A percentile compares a stretch with the other conserved stretches of the same genome.
Conservation (phyloP, 1,284 basidiomycete species). For the Microbotryum saponariae region DNA sequence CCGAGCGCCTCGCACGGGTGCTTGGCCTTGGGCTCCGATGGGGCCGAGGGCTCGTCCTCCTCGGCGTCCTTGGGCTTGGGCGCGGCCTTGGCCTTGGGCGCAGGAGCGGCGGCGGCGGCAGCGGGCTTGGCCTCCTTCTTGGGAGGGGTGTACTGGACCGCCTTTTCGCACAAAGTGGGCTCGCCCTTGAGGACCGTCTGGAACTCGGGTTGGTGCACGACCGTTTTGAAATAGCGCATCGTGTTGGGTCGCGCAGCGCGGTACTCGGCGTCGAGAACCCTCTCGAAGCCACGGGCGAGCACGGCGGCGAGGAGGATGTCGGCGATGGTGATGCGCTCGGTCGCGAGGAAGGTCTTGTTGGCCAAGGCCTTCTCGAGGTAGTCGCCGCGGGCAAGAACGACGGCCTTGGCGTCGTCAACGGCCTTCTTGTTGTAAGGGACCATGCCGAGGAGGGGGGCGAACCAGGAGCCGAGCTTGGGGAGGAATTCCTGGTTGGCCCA, state of each 20-base stretch:
- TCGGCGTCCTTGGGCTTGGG: constrained; percentile 56
- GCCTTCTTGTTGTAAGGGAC: constrained; percentile 49
- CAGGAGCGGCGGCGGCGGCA: constrained; percentile 41
- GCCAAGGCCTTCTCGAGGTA: constrained; percentile 68
- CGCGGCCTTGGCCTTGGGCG: constrained; percentile 56
- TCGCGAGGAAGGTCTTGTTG: constrained; percentile 80
- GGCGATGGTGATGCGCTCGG: constrained; percentile 87
- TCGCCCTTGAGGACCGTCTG: constrained; percentile 49
- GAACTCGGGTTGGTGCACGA: constrained; percentile 66
- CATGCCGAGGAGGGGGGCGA: constrained; percentile 53
- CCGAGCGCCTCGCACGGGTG: constrained; percentile 74
- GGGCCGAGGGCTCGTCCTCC: constrained; percentile 50
- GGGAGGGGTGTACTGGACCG: constrained; percentile 64
- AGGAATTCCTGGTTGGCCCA: constrained; percentile 20
- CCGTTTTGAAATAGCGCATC: constrained; percentile 57
- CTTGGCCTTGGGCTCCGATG: constrained; percentile 67
- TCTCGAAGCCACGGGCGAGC: constrained; percentile 42
- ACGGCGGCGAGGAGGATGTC: constrained; percentile 65
- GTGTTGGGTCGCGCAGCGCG: constrained; percentile 67
- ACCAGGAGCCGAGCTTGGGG: constrained; percentile 72
- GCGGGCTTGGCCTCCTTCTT: constrained; percentile 55
- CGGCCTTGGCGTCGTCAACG: constrained; percentile 51
- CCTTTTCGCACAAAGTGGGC: constrained; percentile 61
- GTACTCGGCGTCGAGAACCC: constrained; percentile 54
- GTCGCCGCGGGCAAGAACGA: constrained; percentile 42